These are phyloP conservation scores for Chenopodium berlandieri DNA, from an alignment of 148 eudicot genomes.

Conservation along the genomic window DNA sequence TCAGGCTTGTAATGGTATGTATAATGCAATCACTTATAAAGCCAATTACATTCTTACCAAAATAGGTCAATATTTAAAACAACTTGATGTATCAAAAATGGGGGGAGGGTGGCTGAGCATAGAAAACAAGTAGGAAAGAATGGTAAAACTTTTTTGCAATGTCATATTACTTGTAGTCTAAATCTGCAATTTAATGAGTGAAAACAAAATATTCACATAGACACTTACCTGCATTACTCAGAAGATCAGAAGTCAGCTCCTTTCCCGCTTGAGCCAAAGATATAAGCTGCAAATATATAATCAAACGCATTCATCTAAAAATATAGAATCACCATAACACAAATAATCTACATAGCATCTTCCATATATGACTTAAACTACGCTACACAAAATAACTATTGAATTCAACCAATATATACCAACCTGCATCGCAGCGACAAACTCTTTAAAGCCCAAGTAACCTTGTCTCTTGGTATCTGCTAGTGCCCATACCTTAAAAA, in stretches of 20 bases:
- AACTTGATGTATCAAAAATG: not conserved
- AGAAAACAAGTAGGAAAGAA: not conserved
- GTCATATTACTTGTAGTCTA: not conserved
- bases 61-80: not conserved
- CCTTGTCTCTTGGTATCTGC: slow-evolving; percentile 84
- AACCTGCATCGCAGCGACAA: slow-evolving; percentile 91
- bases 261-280: slow-evolving; percentile 81
- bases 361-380: not conserved
- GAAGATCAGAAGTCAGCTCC: slow-evolving; percentile 52
- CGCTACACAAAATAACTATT: not conserved
- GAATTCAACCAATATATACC: not conserved
- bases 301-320: not conserved
- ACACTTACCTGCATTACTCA: slow-evolving; percentile 33
- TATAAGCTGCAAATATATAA: slow-evolving; percentile 43
- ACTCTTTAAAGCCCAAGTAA: slow-evolving; percentile 65
- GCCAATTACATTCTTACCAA: not conserved
- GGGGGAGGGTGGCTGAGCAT: not conserved
- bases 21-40: not conserved
- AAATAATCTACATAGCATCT: not conserved
- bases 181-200: not conserved
- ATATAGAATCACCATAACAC: not conserved
- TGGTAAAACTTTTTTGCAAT: not conserved
- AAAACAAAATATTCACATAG: not conserved
- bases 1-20: not conserved
- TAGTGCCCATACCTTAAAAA: slow-evolving; percentile 70